A percentile compares a stretch with the other conserved stretches of the same genome.
Evolutionary conservation across 768 basidiomycete genomes (phyloP).

Genomic region (Mycena haematopus): DNA sequence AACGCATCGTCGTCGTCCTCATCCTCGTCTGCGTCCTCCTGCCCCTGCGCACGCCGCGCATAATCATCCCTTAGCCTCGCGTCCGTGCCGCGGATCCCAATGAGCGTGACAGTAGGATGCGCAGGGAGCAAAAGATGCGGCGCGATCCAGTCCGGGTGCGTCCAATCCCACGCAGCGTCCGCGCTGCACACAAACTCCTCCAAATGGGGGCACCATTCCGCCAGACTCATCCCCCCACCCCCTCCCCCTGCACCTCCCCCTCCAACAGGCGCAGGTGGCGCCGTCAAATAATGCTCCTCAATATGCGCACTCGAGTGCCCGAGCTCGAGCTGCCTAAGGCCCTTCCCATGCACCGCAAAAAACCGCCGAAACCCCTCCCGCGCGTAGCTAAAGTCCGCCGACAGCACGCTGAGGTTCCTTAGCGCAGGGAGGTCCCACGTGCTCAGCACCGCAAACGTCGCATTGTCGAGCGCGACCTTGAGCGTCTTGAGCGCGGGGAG

Average conservation of each 20-base stretch:
- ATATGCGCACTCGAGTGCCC: conserved; percentile 74
- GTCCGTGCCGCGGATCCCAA: conserved; percentile 77
- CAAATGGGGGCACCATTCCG: conserved; percentile 74
- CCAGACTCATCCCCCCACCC: conserved; percentile 52
- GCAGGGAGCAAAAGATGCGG: conserved; percentile 74
- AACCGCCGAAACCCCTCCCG: conserved; percentile 68
- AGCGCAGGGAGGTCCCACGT: conserved; percentile 71
- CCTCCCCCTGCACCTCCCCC: conserved; percentile 33
- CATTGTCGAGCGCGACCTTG: conserved; percentile 74
- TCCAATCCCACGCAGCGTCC: conserved; percentile 85
- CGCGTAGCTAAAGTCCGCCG: conserved; percentile 76
- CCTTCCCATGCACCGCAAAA: conserved; percentile 68
- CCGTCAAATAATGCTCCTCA: conserved; percentile 69
- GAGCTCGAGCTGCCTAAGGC: conserved; percentile 70
- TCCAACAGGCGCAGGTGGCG: conserved; percentile 38
- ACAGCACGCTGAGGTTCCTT: conserved; percentile 68
- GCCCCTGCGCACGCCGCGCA: not conserved
- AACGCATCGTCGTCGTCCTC: conserved; percentile 46
- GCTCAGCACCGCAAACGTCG: conserved; percentile 70
- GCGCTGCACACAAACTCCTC: conserved; percentile 75
- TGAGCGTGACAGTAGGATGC: conserved; percentile 66
- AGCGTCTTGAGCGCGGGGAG: conserved; percentile 65
- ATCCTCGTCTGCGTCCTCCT: conserved; percentile 33
- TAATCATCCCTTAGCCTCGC: conserved; percentile 58
- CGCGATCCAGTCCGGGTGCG: conserved; percentile 80